Percentiles rank a stretch among this genome's conserved stretches.
phyloP scores from a whole-genome alignment of 2,329 filamentous ascomycete species.

The Metarhizium anisopliae region DNA sequence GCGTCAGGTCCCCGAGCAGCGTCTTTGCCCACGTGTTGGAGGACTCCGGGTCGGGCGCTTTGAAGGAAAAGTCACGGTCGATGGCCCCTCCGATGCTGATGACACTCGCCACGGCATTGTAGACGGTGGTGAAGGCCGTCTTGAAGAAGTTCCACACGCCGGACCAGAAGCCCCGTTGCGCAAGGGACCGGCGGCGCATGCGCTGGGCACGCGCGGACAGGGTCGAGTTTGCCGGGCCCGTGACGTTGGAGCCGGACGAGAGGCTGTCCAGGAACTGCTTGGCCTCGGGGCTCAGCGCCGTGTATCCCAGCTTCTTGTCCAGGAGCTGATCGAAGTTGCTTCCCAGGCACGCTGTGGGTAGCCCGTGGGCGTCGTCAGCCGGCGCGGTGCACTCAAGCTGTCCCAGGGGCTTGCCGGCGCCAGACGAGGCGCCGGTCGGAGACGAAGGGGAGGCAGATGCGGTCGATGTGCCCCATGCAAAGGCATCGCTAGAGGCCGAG shows the following conservation, averaged over 20 bases:
- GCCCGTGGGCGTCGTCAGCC: background rate
- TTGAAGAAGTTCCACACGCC: background rate
- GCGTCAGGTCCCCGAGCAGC: background rate
- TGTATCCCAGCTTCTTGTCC: slow-evolving; percentile 3
- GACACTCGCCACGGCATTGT: slow-evolving; percentile 1
- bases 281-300: slow-evolving; percentile 6
- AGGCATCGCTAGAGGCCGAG: background rate
- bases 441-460: background rate
- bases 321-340: slow-evolving; percentile 5
- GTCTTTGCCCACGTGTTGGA: background rate
- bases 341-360: slow-evolving; percentile 6
- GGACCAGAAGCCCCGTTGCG: slow-evolving; percentile 6
- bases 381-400: background rate
- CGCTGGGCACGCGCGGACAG: background rate
- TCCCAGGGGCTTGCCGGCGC: background rate
- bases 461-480: background rate
- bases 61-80: slow-evolving; percentile 10
- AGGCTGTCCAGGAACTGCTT: slow-evolving; percentile 7
- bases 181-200: slow-evolving; percentile 1
- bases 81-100: slow-evolving; percentile 8
- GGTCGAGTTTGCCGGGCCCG: background rate
- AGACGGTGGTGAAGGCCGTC: background rate
- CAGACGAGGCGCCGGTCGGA: background rate
- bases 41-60: slow-evolving; percentile 10
- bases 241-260: background rate